Base-by-base conservation (phyloP, 164 flowering plant species). In the Kingdonia uniflora region DNA sequence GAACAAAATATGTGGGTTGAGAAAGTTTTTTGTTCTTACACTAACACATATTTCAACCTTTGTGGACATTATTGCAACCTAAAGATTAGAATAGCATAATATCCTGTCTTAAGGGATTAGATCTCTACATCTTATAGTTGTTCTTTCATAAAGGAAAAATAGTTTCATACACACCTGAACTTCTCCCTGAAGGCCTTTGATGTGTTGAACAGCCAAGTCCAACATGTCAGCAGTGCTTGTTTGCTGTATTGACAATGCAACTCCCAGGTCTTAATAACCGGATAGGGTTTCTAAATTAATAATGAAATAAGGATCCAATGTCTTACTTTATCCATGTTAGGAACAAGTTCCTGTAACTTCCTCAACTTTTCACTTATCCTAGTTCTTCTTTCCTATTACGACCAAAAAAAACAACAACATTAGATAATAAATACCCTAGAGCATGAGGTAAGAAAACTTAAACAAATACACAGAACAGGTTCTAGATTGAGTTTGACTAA, bases 211-310 rank as follows among this genome's bases (percentile, higher is more conserved):
- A 17, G 97, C 95, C 65, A 84, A 63, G 64, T 89, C 97, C 72
- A 89, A 68, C 97, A 89, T 89, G 70, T 89, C 97, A 21, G 97
- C 70, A 43, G 80, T 84, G 72, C 85, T 89, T 14, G 95, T 89
- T 89, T 89, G 97, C 97, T 89, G 78, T 63, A 69, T 47, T 22
- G 22, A 6, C 29, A 43, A 51, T 37, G 6, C 43, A 48, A 49
- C 8, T 29, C 35, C 8, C 8, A 29, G 35, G 35, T 29, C 4
- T 8, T 29, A 29, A 29, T 8, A 29, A 29, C 8, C n/a, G n/a
- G n/a, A n/a, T 29, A 29, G 4, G 35, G 8, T 29, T 29, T 29
- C 35, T 29, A 3, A 29, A 29, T n/a, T n/a, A 29, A 29, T 3
- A 29, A 29, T 29, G 35, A 29, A 29, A 29, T 29, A 3, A 29